Evolutionary conservation across 2,329 filamentous ascomycete species (phyloP), one percentile per base, ranked within the genome.

Genomic region (Clarireedia homoeocarpa): DNA sequence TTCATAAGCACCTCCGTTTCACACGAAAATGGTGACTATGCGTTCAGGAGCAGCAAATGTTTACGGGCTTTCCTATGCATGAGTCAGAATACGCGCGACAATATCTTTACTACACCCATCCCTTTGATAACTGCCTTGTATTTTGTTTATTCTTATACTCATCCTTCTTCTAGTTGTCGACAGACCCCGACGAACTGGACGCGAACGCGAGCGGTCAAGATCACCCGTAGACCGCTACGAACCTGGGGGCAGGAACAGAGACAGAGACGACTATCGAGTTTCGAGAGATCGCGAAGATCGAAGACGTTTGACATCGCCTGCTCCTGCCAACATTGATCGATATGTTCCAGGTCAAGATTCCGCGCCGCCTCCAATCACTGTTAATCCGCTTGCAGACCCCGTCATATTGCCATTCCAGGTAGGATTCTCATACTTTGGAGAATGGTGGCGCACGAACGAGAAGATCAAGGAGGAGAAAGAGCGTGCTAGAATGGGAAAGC

Each of bases 391-490:
- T 3, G 77, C 81, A 12, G 87, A 92, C 60, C 88, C 88, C 1
- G 77, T 86, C 63, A 82, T 82, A 59, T 76, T 92, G 9, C 82
- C 86, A 2, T 91, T 87, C 60, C 88, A 92, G 68, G 88, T 91
- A 55, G 88, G 88, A 1, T 92, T 92, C 71, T 91, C 88, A 14
- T 92, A 86, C 71, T 92, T 89, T 65, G 85, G 88, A 17, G 88
- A 92, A 70, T 92, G 88, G 88, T 92, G 88, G 88, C 82, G 88
- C 59, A 77, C 85, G 62, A 89, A 91, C 63, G 87, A 91, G 69
- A 84, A 84, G 66, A 86, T 91, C 67, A 91, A 90, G 71, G 87
- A 91, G 51, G 88, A 91, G 59, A 87, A 85, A 65, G 88, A 92
- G 66, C 82, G 85, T 34, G 75, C 77, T 26, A 83, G 83, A 60